phyloP scores from a whole-genome alignment of 495 filamentous ascomycete species.

The Penicillium turbatum region DNA sequence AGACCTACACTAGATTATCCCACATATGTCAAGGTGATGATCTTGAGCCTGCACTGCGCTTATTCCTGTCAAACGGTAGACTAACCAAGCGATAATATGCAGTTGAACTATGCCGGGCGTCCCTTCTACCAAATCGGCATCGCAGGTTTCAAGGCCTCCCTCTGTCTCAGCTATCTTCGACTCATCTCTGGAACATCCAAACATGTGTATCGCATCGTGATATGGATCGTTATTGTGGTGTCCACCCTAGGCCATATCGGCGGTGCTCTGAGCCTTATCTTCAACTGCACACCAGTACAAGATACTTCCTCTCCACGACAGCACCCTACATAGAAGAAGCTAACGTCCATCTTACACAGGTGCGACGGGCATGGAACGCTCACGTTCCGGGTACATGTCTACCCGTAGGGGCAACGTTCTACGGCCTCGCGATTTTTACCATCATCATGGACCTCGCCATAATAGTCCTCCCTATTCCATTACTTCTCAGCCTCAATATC shows the following conservation, averaged over 20 bases:
- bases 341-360: conserved; percentile 17
- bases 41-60: neutral
- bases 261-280: conserved; percentile 47
- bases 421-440: conserved; percentile 48
- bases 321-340: no score
- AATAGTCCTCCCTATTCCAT: conserved; percentile 50
- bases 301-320: neutral
- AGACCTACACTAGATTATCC: conserved; percentile 38
- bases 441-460: conserved; percentile 52
- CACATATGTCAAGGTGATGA: conserved; percentile 36
- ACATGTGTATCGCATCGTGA: conserved; percentile 39
- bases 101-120: conserved; percentile 53
- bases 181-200: conserved; percentile 48
- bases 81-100: neutral
- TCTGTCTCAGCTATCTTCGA: conserved; percentile 54
- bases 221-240: conserved; percentile 42
- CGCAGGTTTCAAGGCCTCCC: conserved; percentile 55
- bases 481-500: conserved; percentile 50
- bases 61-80: neutral
- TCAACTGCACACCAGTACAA: conserved; percentile 50
- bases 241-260: conserved; percentile 47
- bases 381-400: conserved; percentile 42
- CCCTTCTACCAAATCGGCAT: conserved; percentile 58
- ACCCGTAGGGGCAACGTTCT: conserved; percentile 48
- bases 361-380: conserved; percentile 47